Base-by-base conservation (phyloP, 768 basidiomycete genomes). In the Nidula microcarpa region DNA sequence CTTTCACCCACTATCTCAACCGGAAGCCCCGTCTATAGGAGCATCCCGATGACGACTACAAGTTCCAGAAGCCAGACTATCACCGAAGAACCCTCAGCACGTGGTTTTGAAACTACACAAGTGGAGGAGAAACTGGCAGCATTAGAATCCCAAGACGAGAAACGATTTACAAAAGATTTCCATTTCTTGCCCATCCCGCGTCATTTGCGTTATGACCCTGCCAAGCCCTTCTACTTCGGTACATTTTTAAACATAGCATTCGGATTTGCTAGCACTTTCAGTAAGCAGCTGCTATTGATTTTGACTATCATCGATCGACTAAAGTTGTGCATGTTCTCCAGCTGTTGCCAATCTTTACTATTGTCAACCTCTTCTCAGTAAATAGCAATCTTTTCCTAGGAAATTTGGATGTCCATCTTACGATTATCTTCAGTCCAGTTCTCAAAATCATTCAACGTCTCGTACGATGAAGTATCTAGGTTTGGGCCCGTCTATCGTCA, bases 261-360 rank as follows among this genome's bases (percentile, higher is more conserved):
- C 62, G 87, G 84, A 8, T 73, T 83, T 54, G 77, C 79, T 14
- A 79, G 82, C 53, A 86, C 85, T 13, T 79, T 83, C 63, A 73
- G 74, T 77, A 30, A 52, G 51, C 39, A 41, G 16, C 39, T 41
- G 11, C 11, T 41, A 41, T 23, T 23, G 23, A 23, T 2, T 23
- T 23, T 23, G 23, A 14, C 17, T 13, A 32, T 34, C 13, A 33
- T 33, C 48, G 18, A n/a, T 30, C 1, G 30, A 9, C 9, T 33
- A 23, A 23, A 23, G 23, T 3, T 3, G 23, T 23, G 23, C 23
- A 23, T 14, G 18, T n/a, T 33, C 41, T 46, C 18, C 53, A 87
- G 86, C 71, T 43, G 84, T 84, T 11, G 79, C 83, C n/a, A 93
- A 93, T 61, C 64, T 93, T 46, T 93, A 92, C 62, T 94, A 92